Conservation (phyloP, 1,284 basidiomycete species). For the Rhizopogon hawkerae region DNA sequence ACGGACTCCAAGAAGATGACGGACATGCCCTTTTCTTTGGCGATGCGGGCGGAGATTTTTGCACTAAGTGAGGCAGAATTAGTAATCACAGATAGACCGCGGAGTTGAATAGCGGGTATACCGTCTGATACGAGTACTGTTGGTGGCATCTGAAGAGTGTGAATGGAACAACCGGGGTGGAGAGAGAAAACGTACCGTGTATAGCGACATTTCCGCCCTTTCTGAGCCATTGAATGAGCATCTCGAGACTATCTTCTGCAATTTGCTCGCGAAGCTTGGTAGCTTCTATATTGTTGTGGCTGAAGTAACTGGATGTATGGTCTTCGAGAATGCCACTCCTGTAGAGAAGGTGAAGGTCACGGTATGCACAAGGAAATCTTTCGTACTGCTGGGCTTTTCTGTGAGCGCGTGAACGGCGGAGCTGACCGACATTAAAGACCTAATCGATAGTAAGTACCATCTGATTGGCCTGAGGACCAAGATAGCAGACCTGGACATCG, state of each 20-base stretch:
- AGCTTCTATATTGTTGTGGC: constrained; percentile 76
- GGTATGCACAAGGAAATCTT: background rate
- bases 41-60: constrained; percentile 76
- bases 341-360: constrained; percentile 8
- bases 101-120: constrained; percentile 20
- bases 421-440: constrained; percentile 98
- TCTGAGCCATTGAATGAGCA: constrained; percentile 92
- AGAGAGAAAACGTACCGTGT: constrained; percentile 55
- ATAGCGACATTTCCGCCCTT: constrained; percentile 97
- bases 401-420: constrained; percentile 80
- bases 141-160: constrained; percentile 72
- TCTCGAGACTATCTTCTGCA: constrained; percentile 89
- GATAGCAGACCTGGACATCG: constrained; percentile 70
- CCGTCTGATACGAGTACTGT: constrained; percentile 77
- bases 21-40: constrained; percentile 81
- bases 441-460: constrained; percentile 23
- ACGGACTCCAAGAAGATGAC: constrained; percentile 93
- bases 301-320: constrained; percentile 90
- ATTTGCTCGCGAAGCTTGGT: constrained; percentile 75
- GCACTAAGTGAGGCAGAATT: constrained; percentile 38
- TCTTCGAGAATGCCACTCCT: constrained; percentile 80
- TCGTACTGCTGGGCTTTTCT: constrained; percentile 67
- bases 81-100: constrained; percentile 2
- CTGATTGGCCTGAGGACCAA: background rate
- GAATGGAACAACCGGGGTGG: constrained; percentile 10